phyloP scores from a whole-genome alignment of 495 filamentous ascomycete genomes.

The Staphylotrichum longicolle region DNA sequence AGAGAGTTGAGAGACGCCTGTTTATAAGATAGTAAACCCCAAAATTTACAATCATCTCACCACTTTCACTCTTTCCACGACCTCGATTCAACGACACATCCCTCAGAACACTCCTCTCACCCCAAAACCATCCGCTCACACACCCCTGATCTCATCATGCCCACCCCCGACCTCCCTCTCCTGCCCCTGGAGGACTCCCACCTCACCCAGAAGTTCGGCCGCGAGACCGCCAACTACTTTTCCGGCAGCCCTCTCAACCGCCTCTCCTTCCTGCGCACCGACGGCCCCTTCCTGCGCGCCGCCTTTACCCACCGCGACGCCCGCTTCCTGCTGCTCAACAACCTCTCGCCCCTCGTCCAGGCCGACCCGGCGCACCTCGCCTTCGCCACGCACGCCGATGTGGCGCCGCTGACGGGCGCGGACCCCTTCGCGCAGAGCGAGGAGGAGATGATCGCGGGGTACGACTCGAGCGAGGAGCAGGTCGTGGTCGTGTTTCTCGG shows the following conservation, averaged over 20 bases:
- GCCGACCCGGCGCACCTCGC: conserved; percentile 53
- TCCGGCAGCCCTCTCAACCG: conserved; percentile 64
- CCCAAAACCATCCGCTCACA: neutral
- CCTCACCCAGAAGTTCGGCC: conserved; percentile 83
- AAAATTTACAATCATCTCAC: neutral
- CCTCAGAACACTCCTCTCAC: neutral
- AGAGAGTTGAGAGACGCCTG: no score
- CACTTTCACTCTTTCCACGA: neutral
- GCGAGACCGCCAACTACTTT: conserved; percentile 93
- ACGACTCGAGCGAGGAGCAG: conserved; percentile 63
- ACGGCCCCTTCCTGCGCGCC: conserved; percentile 72
- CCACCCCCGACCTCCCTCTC: conserved; percentile 45
- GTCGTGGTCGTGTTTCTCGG: conserved; percentile 83
- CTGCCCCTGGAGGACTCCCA: conserved; percentile 67
- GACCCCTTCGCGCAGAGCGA: conserved; percentile 71
- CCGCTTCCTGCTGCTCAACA: conserved; percentile 73
- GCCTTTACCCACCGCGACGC: conserved; percentile 71
- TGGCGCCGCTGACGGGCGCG: conserved; percentile 65
- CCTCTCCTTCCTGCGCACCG: conserved; percentile 79
- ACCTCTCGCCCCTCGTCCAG: conserved; percentile 71
- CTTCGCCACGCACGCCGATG: conserved; percentile 60
- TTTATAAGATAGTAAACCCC: neutral
- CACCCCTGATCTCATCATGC: conserved; percentile 17
- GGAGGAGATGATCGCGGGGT: conserved; percentile 66
- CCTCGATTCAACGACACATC: neutral